These are phyloP conservation scores for Sutorius eximius DNA, from an alignment of 1,284 basidiomycete genomes.

Conservation along the genomic window DNA sequence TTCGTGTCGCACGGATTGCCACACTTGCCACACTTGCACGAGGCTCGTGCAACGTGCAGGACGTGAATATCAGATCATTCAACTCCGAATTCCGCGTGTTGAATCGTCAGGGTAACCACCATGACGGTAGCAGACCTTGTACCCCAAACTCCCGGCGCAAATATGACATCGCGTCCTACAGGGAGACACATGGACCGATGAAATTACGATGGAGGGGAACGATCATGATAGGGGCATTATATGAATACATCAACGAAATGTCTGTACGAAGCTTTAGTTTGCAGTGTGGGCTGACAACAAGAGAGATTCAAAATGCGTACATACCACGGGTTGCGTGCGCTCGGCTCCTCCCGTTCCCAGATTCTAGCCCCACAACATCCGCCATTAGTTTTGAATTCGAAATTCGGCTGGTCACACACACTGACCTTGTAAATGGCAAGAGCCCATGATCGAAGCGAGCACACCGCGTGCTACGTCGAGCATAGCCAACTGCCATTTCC, in stretches of 20 bases:
- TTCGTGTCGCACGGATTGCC: conserved; percentile 7
- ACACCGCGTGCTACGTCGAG: conserved; percentile 3
- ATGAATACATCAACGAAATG: conserved; percentile 44
- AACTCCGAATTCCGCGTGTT: conserved; percentile 41
- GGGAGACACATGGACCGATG: conserved; percentile 40
- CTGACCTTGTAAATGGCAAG: conserved; percentile 6
- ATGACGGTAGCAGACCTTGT: conserved; percentile 35
- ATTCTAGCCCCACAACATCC: not conserved
- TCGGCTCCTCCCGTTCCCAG: conserved; percentile 40
- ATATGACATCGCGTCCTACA: conserved; percentile 32
- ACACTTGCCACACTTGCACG: not conserved
- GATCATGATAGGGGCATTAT: conserved; percentile 42
- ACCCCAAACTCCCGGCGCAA: conserved; percentile 40
- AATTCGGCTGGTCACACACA: conserved; percentile 6
- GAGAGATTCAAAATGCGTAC: not conserved
- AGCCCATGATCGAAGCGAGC: not conserved
- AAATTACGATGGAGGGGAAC: conserved; percentile 41
- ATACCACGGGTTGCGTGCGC: conserved; percentile 43
- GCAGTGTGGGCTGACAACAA: not conserved
- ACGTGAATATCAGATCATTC: conserved; percentile 40
- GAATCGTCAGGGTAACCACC: not conserved
- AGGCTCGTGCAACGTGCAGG: conserved; percentile 27
- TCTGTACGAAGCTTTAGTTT: conserved; percentile 18
- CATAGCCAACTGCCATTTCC: conserved; percentile 26
- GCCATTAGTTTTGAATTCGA: conserved; percentile 2